phyloP scores from a whole-genome alignment of 257 asterid species.

The Nyctanthes arbortristis region DNA sequence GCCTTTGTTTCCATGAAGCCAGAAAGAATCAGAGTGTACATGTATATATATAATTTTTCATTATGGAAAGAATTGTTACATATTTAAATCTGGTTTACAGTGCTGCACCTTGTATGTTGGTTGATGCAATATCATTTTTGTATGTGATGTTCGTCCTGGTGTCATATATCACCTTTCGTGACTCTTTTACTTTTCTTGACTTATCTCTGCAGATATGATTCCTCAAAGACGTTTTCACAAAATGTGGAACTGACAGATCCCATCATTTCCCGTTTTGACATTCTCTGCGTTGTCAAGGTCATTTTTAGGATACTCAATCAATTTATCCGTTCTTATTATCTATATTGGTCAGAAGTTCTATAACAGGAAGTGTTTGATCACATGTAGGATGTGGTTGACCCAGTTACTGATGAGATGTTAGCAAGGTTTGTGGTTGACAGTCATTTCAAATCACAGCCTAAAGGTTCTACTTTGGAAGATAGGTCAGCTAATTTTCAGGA shows the following conservation, averaged over 20 bases:
- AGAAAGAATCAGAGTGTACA: background rate
- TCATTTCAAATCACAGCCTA: slow-evolving; percentile 85
- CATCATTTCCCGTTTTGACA: slow-evolving; percentile 88
- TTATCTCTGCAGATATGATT: slow-evolving; percentile 75
- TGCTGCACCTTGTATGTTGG: background rate
- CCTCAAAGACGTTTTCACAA: slow-evolving; percentile 84
- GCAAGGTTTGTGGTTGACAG: slow-evolving; percentile 95
- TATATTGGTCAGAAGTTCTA: slow-evolving; percentile 2
- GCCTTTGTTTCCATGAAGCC: slow-evolving; percentile 3
- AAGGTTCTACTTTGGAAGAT: slow-evolving; percentile 71
- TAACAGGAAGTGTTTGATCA: slow-evolving; percentile 18
- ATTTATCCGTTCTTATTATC: background rate
- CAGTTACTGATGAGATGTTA: slow-evolving; percentile 93
- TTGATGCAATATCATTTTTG: background rate
- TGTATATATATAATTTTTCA: background rate
- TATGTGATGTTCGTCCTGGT: background rate
- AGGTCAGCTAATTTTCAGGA: slow-evolving; percentile 64
- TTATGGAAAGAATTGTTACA: background rate
- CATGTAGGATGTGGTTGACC: slow-evolving; percentile 92
- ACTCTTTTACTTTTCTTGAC: background rate
- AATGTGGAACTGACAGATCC: slow-evolving; percentile 98
- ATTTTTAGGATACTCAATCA: slow-evolving; percentile 1
- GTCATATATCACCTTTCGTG: background rate
- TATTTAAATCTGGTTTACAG: background rate
- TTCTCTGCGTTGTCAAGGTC: slow-evolving; percentile 95